Conservation (phyloP, 306 rosid species). For the Sicyos edulis region DNA sequence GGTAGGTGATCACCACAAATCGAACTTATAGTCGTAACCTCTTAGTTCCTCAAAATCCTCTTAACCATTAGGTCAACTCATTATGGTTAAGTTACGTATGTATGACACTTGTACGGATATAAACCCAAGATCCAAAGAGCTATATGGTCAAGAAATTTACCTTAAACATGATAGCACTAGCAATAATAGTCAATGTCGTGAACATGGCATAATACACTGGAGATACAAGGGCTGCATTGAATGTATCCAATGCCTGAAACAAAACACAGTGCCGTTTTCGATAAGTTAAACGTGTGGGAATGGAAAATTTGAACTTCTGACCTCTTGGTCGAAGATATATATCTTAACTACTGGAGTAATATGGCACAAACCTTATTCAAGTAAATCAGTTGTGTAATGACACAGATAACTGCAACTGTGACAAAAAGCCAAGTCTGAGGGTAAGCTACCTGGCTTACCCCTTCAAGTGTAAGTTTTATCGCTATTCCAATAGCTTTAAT, state of each 20-base stretch:
- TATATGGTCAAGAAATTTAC: constrained; percentile 29
- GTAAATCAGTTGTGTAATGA: constrained; percentile 82
- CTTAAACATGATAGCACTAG: constrained; percentile 89
- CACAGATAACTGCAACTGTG: constrained; percentile 67
- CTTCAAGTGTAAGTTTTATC: constrained; percentile 79
- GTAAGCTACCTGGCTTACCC: constrained; percentile 69
- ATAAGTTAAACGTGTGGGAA: no score
- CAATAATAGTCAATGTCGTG: constrained; percentile 80
- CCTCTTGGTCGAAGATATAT: background rate
- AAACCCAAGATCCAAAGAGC: background rate
- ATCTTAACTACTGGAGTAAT: background rate
- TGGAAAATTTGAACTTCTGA: no score
- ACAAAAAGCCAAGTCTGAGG: constrained; percentile 95
- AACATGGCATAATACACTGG: constrained; percentile 92
- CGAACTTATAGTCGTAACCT: no score
- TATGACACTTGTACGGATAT: background rate
- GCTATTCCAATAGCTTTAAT: constrained; percentile 95
- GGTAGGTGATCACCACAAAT: no score
- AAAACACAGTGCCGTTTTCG: background rate
- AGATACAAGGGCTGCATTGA: constrained; percentile 72
- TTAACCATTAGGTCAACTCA: no score
- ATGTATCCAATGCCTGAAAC: constrained; percentile 84
- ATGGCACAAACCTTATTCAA: constrained; percentile 71
- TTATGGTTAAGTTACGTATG: no score
- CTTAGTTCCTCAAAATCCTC: no score